Percentiles rank a stretch among this genome's conserved stretches.
These are phyloP conservation scores for Trichoderma afroharzianum DNA, from an alignment of 2,329 filamentous ascomycete species.

Conservation along the genomic window DNA sequence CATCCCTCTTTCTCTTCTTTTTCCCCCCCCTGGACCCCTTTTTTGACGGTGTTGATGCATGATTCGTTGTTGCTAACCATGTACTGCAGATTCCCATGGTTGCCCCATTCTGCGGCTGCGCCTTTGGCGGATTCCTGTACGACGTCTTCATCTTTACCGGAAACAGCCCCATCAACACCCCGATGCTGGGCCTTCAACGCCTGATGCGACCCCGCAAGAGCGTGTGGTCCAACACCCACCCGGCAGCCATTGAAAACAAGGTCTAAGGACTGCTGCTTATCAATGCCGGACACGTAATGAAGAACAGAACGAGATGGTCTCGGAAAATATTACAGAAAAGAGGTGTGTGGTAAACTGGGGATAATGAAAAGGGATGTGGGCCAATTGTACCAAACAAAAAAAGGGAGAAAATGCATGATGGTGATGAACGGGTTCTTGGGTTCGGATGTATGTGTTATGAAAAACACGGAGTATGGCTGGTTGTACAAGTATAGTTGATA, in stretches of 20 bases:
- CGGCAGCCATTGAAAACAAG: constrained; percentile 17
- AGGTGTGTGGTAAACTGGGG: background rate
- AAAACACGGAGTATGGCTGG: background rate
- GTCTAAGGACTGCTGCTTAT: constrained; percentile 11
- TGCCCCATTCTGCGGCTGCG: constrained; percentile 61
- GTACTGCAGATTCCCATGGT: constrained; percentile 64
- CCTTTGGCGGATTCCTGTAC: constrained; percentile 63
- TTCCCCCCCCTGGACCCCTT: constrained; percentile 2
- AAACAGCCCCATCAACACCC: constrained; percentile 66
- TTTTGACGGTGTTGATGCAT: background rate
- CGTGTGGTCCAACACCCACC: constrained; percentile 37
- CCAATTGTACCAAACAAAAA: background rate
- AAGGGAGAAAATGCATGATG: background rate
- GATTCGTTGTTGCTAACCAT: constrained; percentile 10
- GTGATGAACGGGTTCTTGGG: background rate
- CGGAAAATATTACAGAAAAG: constrained; percentile 1
- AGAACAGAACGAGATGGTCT: constrained; percentile 13
- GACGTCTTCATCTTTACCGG: constrained; percentile 68
- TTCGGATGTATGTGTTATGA: background rate
- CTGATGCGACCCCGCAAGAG: constrained; percentile 36
- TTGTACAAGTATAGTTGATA: constrained; percentile 5
- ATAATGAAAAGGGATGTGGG: background rate
- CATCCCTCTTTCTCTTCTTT: background rate
- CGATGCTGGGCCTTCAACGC: constrained; percentile 59
- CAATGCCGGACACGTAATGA: background rate